Percentiles rank a stretch among this genome's conserved stretches.
These are phyloP conservation scores for Copromyces sp. DNA, from an alignment of 495 filamentous ascomycete species.

Conservation along the genomic window DNA sequence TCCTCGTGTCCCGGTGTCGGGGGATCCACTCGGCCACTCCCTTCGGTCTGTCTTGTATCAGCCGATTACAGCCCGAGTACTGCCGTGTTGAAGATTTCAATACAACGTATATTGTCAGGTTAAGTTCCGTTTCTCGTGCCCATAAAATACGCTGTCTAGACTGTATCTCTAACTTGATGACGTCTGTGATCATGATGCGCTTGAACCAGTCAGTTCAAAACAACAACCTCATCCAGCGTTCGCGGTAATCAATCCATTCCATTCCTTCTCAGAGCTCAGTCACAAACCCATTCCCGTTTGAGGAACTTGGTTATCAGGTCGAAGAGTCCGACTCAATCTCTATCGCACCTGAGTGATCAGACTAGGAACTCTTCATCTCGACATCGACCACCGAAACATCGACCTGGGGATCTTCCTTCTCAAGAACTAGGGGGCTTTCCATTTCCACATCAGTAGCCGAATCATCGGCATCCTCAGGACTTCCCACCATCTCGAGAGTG, in stretches of 20 bases:
- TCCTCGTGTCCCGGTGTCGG: neutral
- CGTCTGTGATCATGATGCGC: neutral
- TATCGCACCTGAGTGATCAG: too few species aligned
- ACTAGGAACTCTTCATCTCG: neutral
- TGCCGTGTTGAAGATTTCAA: neutral
- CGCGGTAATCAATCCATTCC: neutral
- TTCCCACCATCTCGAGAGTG: too few species aligned
- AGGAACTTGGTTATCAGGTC: too few species aligned
- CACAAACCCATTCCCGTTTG: neutral
- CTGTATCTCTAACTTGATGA: too few species aligned
- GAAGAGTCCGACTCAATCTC: too few species aligned
- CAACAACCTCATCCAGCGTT: neutral
- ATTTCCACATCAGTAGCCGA: neutral
- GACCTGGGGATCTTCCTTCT: neutral
- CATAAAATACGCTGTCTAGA: too few species aligned
- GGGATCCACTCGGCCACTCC: neutral
- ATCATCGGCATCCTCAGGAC: neutral
- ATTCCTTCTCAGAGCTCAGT: neutral
- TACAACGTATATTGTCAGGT: neutral
- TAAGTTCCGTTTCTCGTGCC: neutral
- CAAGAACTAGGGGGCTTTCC: too few species aligned
- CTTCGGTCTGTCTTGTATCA: neutral
- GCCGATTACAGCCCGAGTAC: neutral
- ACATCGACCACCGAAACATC: neutral
- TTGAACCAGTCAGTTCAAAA: neutral